A percentile compares a stretch with the other conserved stretches of the same genome.
phyloP scores from a whole-genome alignment of 2,329 filamentous ascomycete species.

The Monosporascus sp. region DNA sequence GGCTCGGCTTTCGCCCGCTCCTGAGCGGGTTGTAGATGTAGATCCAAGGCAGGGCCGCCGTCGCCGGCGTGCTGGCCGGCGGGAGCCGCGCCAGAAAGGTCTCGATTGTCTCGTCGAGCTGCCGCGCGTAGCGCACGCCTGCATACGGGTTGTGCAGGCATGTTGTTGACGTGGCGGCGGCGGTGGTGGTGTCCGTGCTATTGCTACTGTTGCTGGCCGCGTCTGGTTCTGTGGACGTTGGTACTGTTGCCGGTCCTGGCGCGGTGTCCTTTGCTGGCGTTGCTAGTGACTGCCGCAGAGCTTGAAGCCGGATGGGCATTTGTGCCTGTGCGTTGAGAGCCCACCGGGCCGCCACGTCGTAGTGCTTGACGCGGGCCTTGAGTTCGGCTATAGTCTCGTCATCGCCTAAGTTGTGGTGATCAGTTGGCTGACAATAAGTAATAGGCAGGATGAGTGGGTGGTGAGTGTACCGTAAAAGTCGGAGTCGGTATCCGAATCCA shows the following conservation, averaged over 20 bases:
- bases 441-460: background rate
- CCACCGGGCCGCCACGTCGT: background rate
- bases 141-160: slow-evolving; percentile 55
- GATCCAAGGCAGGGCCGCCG: slow-evolving; percentile 57
- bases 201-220: no score
- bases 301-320: background rate
- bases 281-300: slow-evolving; percentile 2
- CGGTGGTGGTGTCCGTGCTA: background rate
- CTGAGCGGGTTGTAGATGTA: slow-evolving; percentile 62
- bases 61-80: slow-evolving; percentile 53
- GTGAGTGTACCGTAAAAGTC: slow-evolving; percentile 1
- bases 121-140: slow-evolving; percentile 50
- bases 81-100: slow-evolving; percentile 65
- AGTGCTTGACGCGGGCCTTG: background rate
- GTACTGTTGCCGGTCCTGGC: no score
- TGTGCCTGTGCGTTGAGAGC: background rate
- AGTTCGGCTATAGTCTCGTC: background rate
- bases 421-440: background rate
- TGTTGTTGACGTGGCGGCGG: slow-evolving; percentile 10
- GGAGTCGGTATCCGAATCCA: slow-evolving; percentile 1
- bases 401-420: background rate
- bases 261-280: no score
- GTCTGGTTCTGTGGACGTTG: no score
- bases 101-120: slow-evolving; percentile 56
- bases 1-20: slow-evolving; percentile 29